Evolutionary conservation across 106 monocot species (phyloP).

Genomic region (Vanilla planifolia): DNA sequence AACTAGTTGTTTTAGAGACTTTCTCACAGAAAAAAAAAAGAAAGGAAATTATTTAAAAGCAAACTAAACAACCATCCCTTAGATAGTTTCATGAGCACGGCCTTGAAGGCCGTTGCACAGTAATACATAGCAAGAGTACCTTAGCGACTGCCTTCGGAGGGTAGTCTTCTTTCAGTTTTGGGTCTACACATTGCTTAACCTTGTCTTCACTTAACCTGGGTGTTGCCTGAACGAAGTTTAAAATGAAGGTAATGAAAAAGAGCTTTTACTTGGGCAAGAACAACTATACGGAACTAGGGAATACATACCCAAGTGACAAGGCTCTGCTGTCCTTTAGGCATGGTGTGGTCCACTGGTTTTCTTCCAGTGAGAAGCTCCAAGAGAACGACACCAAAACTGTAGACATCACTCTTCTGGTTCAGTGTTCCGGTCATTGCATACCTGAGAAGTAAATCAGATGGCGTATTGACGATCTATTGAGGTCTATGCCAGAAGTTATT

Average conservation of each 20-base stretch:
- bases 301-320: slow-evolving; percentile 25
- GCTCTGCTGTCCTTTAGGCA: slow-evolving; percentile 21
- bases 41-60: no score
- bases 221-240: slow-evolving; percentile 31
- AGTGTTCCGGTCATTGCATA: slow-evolving; percentile 5
- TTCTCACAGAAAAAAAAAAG: no score
- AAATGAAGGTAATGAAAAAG: not conserved
- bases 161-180: slow-evolving; percentile 41
- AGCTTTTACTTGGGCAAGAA: not conserved
- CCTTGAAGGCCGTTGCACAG: not conserved
- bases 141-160: slow-evolving; percentile 66
- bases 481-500: no score
- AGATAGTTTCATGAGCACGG: not conserved
- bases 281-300: not conserved
- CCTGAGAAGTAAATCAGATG: not conserved
- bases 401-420: slow-evolving; percentile 28
- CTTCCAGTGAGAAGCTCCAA: slow-evolving; percentile 13
- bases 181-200: slow-evolving; percentile 57
- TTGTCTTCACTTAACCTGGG: slow-evolving; percentile 63
- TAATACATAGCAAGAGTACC: slow-evolving; percentile 15
- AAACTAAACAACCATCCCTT: not conserved
- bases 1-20: no score
- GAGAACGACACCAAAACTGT: slow-evolving; percentile 17
- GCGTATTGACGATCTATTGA: no score
- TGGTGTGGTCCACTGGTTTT: slow-evolving; percentile 17